Percentiles rank a stretch among this genome's conserved stretches.
Evolutionary conservation across 345 rosid species (phyloP).

Genomic region (Alliaria petiolata): DNA sequence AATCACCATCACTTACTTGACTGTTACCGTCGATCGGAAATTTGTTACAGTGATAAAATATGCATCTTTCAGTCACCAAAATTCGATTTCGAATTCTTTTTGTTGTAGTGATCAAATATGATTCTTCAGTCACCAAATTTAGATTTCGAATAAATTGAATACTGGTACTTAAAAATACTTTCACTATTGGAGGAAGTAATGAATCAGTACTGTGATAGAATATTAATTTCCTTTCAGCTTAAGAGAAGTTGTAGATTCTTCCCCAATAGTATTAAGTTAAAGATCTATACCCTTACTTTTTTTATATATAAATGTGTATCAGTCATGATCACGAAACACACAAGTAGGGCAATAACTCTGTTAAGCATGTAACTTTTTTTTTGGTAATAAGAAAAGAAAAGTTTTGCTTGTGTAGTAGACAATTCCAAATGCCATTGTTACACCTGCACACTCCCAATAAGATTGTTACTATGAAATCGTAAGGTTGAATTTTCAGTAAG

Average conservation of each 20-base stretch:
- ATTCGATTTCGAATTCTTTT: no score
- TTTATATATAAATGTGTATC: not conserved
- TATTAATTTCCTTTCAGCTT: slow-evolving; percentile 11
- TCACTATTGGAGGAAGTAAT: not conserved
- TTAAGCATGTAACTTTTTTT: not conserved
- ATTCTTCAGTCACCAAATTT: no score
- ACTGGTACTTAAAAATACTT: not conserved
- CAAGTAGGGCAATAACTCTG: not conserved
- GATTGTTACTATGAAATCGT: not conserved
- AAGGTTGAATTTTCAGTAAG: not conserved
- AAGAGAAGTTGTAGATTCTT: slow-evolving; percentile 22
- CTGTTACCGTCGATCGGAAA: not conserved
- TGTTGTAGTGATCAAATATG: no score
- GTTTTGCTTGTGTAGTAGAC: slow-evolving; percentile 14
- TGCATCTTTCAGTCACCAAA: not conserved
- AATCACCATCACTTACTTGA: not conserved
- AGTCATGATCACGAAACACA: not conserved
- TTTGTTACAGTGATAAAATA: not conserved
- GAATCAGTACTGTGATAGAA: not conserved
- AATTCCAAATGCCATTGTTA: slow-evolving; percentile 1
- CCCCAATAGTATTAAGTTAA: slow-evolving; percentile 5
- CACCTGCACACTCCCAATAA: not conserved
- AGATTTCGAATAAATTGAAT: no score
- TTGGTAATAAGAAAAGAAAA: not conserved
- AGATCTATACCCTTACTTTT: slow-evolving; percentile 4